These are phyloP conservation scores for Neoarthrinium moseri DNA, from an alignment of 2,329 filamentous ascomycete species.

Conservation along the genomic window DNA sequence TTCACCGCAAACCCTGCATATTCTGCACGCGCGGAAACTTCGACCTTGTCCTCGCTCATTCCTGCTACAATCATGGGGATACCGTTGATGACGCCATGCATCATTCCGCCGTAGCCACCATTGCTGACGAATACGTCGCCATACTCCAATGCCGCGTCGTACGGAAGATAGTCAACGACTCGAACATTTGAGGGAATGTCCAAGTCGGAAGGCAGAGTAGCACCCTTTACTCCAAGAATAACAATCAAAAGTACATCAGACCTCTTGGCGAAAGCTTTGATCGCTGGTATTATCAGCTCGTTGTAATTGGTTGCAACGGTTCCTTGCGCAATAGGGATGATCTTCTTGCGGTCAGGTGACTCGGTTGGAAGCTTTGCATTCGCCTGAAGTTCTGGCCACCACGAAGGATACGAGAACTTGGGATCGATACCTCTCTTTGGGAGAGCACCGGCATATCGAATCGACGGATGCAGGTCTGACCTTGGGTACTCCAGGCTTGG, in stretches of 20 bases:
- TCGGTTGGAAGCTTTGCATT: conserved; percentile 19
- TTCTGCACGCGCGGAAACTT: conserved; percentile 39
- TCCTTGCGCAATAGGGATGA: conserved; percentile 48
- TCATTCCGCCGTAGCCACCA: conserved; percentile 15
- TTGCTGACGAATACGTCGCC: conserved; percentile 27
- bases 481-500: conserved; percentile 34
- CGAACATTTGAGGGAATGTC: conserved; percentile 38
- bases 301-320: conserved; percentile 38
- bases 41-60: conserved; percentile 21
- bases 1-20: conserved; percentile 45
- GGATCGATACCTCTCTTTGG: conserved; percentile 28
- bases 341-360: conserved; percentile 26
- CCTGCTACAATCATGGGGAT: conserved; percentile 17
- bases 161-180: conserved; percentile 46
- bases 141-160: conserved; percentile 43
- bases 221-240: conserved; percentile 26
- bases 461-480: conserved; percentile 31
- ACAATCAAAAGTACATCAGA: conserved; percentile 39
- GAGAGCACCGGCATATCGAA: conserved; percentile 43
- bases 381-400: conserved; percentile 41
- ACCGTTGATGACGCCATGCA: conserved; percentile 34
- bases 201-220: conserved; percentile 22
- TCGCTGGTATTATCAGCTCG: conserved; percentile 43
- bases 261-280: conserved; percentile 38
- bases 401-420: conserved; percentile 34